A percentile compares a stretch with the other conserved stretches of the same genome.
phyloP scores from a whole-genome alignment of 2,329 filamentous ascomycete genomes.

The Alternaria alternata region DNA sequence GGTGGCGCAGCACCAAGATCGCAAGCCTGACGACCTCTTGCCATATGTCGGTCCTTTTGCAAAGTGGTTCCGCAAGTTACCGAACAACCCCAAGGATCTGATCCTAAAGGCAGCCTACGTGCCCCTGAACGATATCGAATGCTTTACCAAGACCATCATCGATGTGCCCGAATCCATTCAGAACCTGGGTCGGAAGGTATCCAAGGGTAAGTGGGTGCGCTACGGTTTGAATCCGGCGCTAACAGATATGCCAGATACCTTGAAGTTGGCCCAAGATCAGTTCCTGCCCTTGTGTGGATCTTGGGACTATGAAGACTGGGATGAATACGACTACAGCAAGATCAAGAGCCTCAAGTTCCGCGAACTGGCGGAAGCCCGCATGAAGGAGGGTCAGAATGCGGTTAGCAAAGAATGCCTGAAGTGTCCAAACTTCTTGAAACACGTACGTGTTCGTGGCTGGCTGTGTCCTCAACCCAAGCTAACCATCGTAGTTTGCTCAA shows the following conservation, averaged over 20 bases:
- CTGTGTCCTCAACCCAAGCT: slow-evolving; percentile 10
- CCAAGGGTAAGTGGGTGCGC: slow-evolving; percentile 56
- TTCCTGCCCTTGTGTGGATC: slow-evolving; percentile 73
- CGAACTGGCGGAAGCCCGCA: slow-evolving; percentile 78
- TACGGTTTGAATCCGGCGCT: slow-evolving; percentile 7
- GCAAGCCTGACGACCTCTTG: slow-evolving; percentile 83
- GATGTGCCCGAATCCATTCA: slow-evolving; percentile 58
- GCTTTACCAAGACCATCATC: slow-evolving; percentile 74
- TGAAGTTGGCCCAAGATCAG: slow-evolving; percentile 70
- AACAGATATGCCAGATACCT: slow-evolving; percentile 51
- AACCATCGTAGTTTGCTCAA: slow-evolving; percentile 77
- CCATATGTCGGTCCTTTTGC: slow-evolving; percentile 81
- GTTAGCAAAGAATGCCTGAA: slow-evolving; percentile 70
- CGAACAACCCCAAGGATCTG: slow-evolving; percentile 72
- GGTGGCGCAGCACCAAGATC: slow-evolving; percentile 72
- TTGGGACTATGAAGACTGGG: slow-evolving; percentile 79
- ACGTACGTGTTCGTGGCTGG: slow-evolving; percentile 66
- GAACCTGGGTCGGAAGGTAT: slow-evolving; percentile 54
- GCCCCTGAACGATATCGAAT: slow-evolving; percentile 80
- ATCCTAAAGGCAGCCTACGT: slow-evolving; percentile 73
- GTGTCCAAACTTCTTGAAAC: slow-evolving; percentile 84
- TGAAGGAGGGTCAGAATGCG: slow-evolving; percentile 68
- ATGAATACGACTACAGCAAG: slow-evolving; percentile 82
- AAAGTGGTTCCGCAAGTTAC: slow-evolving; percentile 71
- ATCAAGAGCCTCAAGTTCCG: slow-evolving; percentile 84